Base-by-base conservation (phyloP, 2,329 filamentous ascomycete species). In the Venturiaceae sp. region DNA sequence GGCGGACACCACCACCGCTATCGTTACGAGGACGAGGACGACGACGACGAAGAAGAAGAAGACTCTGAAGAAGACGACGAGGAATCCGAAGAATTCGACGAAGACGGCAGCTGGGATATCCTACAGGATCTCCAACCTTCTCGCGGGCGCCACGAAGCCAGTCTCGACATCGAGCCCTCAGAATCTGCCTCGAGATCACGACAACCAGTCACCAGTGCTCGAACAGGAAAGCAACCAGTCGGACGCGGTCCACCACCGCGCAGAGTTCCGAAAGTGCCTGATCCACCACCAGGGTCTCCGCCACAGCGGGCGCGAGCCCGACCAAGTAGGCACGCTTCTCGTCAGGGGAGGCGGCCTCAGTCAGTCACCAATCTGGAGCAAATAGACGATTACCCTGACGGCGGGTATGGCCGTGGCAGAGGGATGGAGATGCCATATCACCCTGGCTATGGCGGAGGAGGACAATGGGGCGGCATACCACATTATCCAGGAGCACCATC, bases 161-260 rank as follows among this genome's bases (percentile, higher is more conserved):
- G 64, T 50, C 69, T 75, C 71, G 74, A 75, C 57, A 74, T 79
- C 63, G 71, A 74, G 26, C 76, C 76, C 28, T 75, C 72, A n/a
- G 77, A 79, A 65, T 78, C 76, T 28, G 76, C 76, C 23, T 79
- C 76, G 21, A 71, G 73, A 21, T 53, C 53, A 39, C 60, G 53
- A 23, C 21, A 58, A 8, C 60, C 58, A 23, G 32, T 28, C 9
- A 11, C 30, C 14, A 23, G 11, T 13, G 16, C 50, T 21, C 52
- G 50, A 21, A 34, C 26, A n/a, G 46, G 44, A 21, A 60, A 44
- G n/a, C 32, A 26, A 19, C 57, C 47, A 21, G 56, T 39, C 13
- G 34, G 44, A 34, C 47, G 36, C 56, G 56, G 33, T 26, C 32
- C 55, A 16, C 36, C 56, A 26, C 39, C 50, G 58, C 47, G 58